phyloP scores from a whole-genome alignment of 306 rosid genomes.

The Acacia acuminata region DNA sequence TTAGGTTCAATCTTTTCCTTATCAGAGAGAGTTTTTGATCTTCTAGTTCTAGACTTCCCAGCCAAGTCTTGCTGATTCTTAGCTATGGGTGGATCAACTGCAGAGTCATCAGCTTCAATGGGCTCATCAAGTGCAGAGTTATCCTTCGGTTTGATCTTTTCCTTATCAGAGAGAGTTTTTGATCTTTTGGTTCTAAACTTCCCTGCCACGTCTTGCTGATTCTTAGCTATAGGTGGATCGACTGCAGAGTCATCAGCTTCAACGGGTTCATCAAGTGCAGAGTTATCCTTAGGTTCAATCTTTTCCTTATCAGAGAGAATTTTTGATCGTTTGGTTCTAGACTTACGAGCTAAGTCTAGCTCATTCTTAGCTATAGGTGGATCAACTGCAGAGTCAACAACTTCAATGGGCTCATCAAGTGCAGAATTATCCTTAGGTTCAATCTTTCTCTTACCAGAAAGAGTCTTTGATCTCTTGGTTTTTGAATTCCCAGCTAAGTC shows the following conservation, averaged over 20 bases:
- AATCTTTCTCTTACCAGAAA: not conserved
- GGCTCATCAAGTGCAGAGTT: not conserved
- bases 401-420: not conserved
- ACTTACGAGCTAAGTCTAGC: constrained; percentile 19
- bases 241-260: not conserved
- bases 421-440: not conserved
- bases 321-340: constrained; percentile 25
- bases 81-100: constrained; percentile 21
- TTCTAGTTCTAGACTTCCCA: constrained; percentile 26
- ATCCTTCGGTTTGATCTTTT: constrained; percentile 8
- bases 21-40: not conserved
- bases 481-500: constrained; percentile 22
- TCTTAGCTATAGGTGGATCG: constrained; percentile 16
- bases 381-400: not conserved
- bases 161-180: not conserved
- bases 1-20: not conserved
- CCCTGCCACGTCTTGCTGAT: constrained; percentile 11
- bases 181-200: constrained; percentile 21
- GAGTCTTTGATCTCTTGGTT: constrained; percentile 14
- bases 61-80: not conserved
- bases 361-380: constrained; percentile 6
- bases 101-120: not conserved
- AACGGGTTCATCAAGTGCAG: constrained; percentile 3
- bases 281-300: not conserved
- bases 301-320: not conserved